Evolutionary conservation across 2,329 filamentous ascomycete genomes (phyloP), one percentile per base, ranked within the genome.

Genomic region (Aspergillus chevalieri): DNA sequence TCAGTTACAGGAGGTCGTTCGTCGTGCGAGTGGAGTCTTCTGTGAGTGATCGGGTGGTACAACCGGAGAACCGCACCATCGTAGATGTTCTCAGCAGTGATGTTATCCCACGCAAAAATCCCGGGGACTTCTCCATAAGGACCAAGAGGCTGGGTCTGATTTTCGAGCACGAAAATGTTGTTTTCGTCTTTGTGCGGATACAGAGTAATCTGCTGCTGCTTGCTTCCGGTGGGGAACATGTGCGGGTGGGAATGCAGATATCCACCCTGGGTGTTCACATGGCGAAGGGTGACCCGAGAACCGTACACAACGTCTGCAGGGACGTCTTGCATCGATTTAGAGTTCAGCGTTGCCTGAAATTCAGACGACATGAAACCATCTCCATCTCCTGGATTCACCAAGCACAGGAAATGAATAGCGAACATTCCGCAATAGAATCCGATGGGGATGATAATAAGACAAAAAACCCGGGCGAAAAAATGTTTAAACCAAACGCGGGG

Each of bases 311-410:
- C 86, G 72, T 98, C 91, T 26, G 88, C 93, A 2, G 93, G 86
- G 4, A 95, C 90, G 70, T 95, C 90, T 66, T 89, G 85, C 93
- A 98, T 98, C 47, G 82, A 85, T 78, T 97, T 98, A 63, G 84
- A 91, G 75, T 97, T 98, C 58, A 98, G 78, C 2, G 93, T 97
- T 28, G 93, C 87, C 74, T 98, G 93, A 77, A 98, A 98, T 67
- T 98, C 93, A 48, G 92, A 95, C 66, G 91, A 96, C 93, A 98
- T 98, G 78, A 98, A 98, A 48, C 93, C 93, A 70, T 98, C 93
- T 48, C 93, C 93, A 47, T 98, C 93, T 52, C 93, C 93, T 24
- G 93, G 93, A 73, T 98, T 98, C 52, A 86, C 82, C 39, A 98
- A 80, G 76, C 89, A 94, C 59, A 91, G 60, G 73, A 98, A 98